These are phyloP conservation scores for Metschnikowia picachoensis DNA, from an alignment of 805 yeast genomes.

Conservation along the genomic window DNA sequence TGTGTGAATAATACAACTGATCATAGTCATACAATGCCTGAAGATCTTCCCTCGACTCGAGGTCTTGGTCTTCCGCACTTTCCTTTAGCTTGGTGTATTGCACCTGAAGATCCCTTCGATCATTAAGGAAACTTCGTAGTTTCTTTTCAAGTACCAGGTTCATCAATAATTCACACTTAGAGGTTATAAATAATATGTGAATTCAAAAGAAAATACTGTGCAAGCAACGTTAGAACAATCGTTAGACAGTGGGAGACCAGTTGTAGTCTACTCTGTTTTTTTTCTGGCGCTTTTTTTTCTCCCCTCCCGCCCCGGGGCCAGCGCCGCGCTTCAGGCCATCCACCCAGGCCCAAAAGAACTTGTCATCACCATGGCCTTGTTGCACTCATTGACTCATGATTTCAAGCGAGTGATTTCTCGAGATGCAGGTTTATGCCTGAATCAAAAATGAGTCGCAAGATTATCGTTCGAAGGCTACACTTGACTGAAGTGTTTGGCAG, in stretches of 20 bases:
- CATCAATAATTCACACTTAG: conserved; percentile 3
- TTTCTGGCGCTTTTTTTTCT: conserved; percentile 2
- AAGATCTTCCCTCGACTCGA: conserved; percentile 13
- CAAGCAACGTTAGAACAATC: too few species aligned
- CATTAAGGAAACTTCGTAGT: conserved; percentile 11
- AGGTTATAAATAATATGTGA: too few species aligned
- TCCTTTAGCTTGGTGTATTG: conserved; percentile 6
- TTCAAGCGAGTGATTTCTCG: too few species aligned
- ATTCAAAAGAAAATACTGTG: too few species aligned
- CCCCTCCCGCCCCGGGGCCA: conserved; percentile 3
- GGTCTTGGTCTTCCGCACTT: conserved; percentile 4
- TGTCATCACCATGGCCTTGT: too few species aligned
- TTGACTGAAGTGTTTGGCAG: too few species aligned
- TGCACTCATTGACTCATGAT: too few species aligned
- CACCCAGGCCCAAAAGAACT: background rate
- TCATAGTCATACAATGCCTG: conserved; percentile 25
- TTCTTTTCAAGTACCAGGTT: conserved; percentile 11
- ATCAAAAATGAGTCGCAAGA: too few species aligned
- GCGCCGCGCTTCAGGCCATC: conserved; percentile 3
- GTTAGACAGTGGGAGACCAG: conserved; percentile 2
- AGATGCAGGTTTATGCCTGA: too few species aligned
- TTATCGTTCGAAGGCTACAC: too few species aligned
- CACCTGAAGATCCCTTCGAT: conserved; percentile 6
- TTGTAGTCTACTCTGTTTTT: background rate
- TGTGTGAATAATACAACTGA: conserved; percentile 23